Evolutionary conservation across 2,329 filamentous ascomycete species (phyloP), one percentile per base, ranked within the genome.

Genomic region (Leptodontidium sp.): DNA sequence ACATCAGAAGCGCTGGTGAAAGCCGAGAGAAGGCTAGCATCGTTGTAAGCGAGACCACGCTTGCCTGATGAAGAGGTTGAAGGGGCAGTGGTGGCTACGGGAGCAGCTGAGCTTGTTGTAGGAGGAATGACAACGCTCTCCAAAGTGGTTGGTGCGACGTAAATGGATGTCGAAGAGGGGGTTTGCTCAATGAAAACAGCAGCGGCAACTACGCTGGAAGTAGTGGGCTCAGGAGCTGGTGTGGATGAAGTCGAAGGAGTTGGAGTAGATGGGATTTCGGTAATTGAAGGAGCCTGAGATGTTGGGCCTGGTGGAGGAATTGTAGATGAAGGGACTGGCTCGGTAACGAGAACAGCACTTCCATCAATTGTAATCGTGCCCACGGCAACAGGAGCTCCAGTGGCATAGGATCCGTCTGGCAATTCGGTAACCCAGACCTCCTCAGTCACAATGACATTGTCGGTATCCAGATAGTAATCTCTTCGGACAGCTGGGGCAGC

Each of bases 11-110:
- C 47, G 47, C 69, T 75, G 58, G 80, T 75, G 78, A 92, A 89
- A 71, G 79, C 75, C 65, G 82, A 80, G 77, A 86, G 84, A 45
- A 90, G 81, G 35, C 73, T 74, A 66, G 83, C 83, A 40, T 87
- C 81, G 80, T 92, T 92, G 86, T 90, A 93, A 62, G 87, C 87
- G 61, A 92, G 80, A 80, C 91, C 91, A 77, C 90, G 89, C 87
- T 91, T 75, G 35, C 40, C 58, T 24, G 68, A 66, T 26, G 69
- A 66, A 4, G 66, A 65, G 21, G 65, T 15, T 17, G 61, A 24
- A 38, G 57, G 57, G 17, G 68, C 43, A 2, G 66, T 38, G 11
- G 69, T 57, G 12, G 66, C 49, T 4, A 64, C 57, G 4, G 59
- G 29, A 38, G 63, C 50, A 35, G 65, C 35, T 2, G 69, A 38